A percentile compares a stretch with the other conserved stretches of the same genome.
phyloP scores from a whole-genome alignment of 768 basidiomycete species.

The Suillus subalutaceus region DNA sequence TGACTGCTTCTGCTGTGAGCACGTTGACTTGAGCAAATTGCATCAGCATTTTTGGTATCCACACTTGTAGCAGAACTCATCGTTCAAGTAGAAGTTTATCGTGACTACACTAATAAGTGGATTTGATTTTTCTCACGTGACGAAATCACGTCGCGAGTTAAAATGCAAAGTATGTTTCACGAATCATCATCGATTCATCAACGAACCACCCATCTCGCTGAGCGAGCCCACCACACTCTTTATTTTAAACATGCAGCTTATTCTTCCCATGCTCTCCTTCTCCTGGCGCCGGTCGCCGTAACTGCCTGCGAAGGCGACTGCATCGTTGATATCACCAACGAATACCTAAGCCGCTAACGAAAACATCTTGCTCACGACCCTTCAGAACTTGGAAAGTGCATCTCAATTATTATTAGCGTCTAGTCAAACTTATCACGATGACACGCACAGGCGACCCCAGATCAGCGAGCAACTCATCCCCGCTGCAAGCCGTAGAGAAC shows the following conservation, averaged over 20 bases:
- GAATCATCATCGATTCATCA: not conserved
- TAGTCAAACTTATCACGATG: not conserved
- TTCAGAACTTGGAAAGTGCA: slow-evolving; percentile 46
- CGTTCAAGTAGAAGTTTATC: no score
- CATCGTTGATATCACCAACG: slow-evolving; percentile 59
- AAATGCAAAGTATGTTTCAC: not conserved
- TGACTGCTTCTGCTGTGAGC: no score
- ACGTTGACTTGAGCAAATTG: no score
- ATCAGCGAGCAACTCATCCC: slow-evolving; percentile 39
- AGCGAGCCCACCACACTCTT: slow-evolving; percentile 11
- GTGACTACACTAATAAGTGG: not conserved
- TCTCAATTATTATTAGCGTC: slow-evolving; percentile 4
- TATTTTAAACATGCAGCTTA: slow-evolving; percentile 21
- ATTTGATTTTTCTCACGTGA: slow-evolving; percentile 7
- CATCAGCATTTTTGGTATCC: no score
- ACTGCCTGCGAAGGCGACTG: slow-evolving; percentile 73
- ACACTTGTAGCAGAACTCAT: no score
- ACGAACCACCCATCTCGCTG: slow-evolving; percentile 11
- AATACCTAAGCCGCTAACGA: slow-evolving; percentile 55
- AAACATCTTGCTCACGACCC: slow-evolving; percentile 39
- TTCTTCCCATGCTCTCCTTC: slow-evolving; percentile 25
- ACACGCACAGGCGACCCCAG: slow-evolving; percentile 34
- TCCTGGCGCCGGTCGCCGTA: slow-evolving; percentile 41
- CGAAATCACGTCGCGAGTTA: not conserved
- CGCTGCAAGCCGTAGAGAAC: slow-evolving; percentile 23